Conservation (phyloP, 106 monocot species). For the Gastrodia elata region DNA sequence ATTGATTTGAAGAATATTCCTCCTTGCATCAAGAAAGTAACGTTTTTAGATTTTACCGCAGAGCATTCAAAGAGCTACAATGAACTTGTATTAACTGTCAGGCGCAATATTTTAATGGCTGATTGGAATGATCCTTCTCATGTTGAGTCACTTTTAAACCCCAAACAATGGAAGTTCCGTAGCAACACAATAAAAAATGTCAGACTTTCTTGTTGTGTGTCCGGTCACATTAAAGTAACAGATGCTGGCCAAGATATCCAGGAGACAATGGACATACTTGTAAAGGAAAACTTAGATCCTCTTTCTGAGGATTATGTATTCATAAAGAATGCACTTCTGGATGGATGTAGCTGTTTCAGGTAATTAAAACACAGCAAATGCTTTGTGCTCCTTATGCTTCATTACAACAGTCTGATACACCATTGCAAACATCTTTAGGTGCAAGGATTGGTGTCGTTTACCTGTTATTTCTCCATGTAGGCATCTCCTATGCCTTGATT, state of each 20-base stretch:
- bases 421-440: slow-evolving; percentile 34
- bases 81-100: slow-evolving; percentile 78
- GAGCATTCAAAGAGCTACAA: slow-evolving; percentile 91
- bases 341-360: slow-evolving; percentile 88
- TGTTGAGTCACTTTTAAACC: slow-evolving; percentile 97
- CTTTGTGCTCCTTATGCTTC: slow-evolving; percentile 6
- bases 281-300: slow-evolving; percentile 73
- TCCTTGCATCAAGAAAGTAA: slow-evolving; percentile 71
- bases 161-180: slow-evolving; percentile 95
- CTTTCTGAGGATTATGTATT: slow-evolving; percentile 59
- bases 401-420: slow-evolving; percentile 13
- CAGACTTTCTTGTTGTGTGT: slow-evolving; percentile 91
- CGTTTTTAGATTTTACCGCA: slow-evolving; percentile 66
- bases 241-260: slow-evolving; percentile 93
- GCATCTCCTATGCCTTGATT: slow-evolving; percentile 92
- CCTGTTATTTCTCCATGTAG: slow-evolving; percentile 94
- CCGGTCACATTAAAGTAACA: slow-evolving; percentile 87
- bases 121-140: slow-evolving; percentile 99
- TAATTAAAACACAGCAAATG: slow-evolving; percentile 17
- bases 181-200: slow-evolving; percentile 74
- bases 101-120: slow-evolving; percentile 93
- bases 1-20: slow-evolving; percentile 73
- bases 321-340: slow-evolving; percentile 54
- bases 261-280: slow-evolving; percentile 89
- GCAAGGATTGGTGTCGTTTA: slow-evolving; percentile 88